These are phyloP conservation scores for Neofusicoccum ribis DNA, from an alignment of 2,329 filamentous ascomycete species.

Conservation along the genomic window DNA sequence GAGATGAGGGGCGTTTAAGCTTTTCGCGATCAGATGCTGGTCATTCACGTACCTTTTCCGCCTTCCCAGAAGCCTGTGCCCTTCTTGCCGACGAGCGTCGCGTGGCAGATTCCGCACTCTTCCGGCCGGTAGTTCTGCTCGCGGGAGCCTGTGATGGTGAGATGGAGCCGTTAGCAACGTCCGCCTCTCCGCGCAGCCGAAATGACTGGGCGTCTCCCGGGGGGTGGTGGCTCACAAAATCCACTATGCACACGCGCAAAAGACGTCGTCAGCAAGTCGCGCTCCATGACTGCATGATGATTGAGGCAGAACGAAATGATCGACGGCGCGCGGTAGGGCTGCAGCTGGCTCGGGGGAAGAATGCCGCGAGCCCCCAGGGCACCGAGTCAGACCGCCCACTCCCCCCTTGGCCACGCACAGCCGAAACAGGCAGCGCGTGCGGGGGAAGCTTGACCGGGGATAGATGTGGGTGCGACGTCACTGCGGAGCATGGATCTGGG, in stretches of 20 bases:
- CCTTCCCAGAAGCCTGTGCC: constrained; percentile 81
- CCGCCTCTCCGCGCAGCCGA: background rate
- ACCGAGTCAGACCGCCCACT: constrained; percentile 1
- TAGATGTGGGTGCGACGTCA: constrained; percentile 4
- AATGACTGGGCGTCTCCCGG: background rate
- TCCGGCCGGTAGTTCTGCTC: constrained; percentile 79
- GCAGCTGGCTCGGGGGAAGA: constrained; percentile 17
- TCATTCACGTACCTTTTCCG: constrained; percentile 55
- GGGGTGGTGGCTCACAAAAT: constrained; percentile 24
- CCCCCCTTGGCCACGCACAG: background rate
- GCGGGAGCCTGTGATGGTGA: constrained; percentile 58
- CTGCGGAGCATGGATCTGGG: constrained; percentile 7
- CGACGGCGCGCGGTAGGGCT: constrained; percentile 18
- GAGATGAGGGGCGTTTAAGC: background rate
- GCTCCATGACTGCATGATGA: background rate
- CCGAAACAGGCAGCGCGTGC: constrained; percentile 5
- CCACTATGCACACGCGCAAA: constrained; percentile 21
- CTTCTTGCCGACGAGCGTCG: constrained; percentile 67
- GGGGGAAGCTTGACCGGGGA: constrained; percentile 13
- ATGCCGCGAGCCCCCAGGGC: constrained; percentile 8
- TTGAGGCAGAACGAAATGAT: background rate
- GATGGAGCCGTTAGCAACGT: background rate
- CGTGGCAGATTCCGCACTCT: constrained; percentile 72
- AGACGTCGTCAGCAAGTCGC: constrained; percentile 11
- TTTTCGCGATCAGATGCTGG: constrained; percentile 1